phyloP scores from a whole-genome alignment of 768 basidiomycete species.

The Fomitopsis serialis region DNA sequence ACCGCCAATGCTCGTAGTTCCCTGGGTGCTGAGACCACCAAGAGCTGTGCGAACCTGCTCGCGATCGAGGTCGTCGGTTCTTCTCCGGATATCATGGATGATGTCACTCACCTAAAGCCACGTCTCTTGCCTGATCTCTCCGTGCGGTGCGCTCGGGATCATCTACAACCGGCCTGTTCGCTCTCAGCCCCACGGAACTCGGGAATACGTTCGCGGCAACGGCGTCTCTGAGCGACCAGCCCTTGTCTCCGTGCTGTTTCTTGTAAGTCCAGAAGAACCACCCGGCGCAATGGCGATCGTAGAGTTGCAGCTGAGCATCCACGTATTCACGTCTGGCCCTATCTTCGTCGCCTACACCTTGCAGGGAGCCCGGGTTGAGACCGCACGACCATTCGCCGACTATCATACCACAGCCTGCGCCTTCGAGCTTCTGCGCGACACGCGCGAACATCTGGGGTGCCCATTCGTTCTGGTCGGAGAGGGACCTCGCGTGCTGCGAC shows the following conservation, averaged over 20 bases:
- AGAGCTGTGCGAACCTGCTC: slow-evolving; percentile 28
- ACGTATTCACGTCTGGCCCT: slow-evolving; percentile 45
- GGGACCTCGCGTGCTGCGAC: slow-evolving; percentile 44
- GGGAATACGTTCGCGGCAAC: slow-evolving; percentile 61
- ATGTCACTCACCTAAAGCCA: slow-evolving; percentile 22
- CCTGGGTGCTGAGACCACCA: slow-evolving; percentile 51
- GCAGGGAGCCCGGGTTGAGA: slow-evolving; percentile 58
- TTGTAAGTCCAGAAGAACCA: slow-evolving; percentile 87
- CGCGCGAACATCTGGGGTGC: slow-evolving; percentile 37
- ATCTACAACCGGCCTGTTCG: slow-evolving; percentile 5
- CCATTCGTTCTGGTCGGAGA: slow-evolving; percentile 35
- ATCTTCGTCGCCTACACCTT: slow-evolving; percentile 37
- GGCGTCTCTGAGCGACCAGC: slow-evolving; percentile 72
- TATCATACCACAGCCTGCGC: slow-evolving; percentile 48
- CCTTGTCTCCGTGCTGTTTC: slow-evolving; percentile 65
- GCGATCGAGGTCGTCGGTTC: background rate
- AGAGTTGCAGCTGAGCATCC: slow-evolving; percentile 59
- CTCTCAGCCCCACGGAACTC: slow-evolving; percentile 14
- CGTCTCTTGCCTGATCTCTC: slow-evolving; percentile 19
- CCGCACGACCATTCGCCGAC: slow-evolving; percentile 81
- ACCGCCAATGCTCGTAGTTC: slow-evolving; percentile 62
- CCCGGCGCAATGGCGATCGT: slow-evolving; percentile 59
- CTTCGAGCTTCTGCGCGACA: slow-evolving; percentile 27
- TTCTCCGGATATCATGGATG: background rate
- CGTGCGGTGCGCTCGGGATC: slow-evolving; percentile 36